Base-by-base conservation (phyloP, 352 stramenopile genomes). In the Aphanomyces astaci region DNA sequence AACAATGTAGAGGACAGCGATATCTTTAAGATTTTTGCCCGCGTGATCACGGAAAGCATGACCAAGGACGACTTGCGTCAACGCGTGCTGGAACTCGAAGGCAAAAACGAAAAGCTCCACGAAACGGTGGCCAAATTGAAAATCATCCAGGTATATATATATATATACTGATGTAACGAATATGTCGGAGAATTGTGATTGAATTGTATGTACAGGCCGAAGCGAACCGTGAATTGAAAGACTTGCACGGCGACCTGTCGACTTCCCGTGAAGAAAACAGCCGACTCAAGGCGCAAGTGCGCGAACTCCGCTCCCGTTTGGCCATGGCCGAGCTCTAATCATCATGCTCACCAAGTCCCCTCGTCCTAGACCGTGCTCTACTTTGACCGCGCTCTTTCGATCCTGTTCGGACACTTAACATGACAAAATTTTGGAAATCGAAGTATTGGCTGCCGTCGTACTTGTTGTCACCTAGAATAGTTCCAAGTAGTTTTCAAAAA, bases 1-100 rank as follows among this genome's bases (percentile, higher is more conserved):
- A n/a, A n/a, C n/a, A n/a, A n/a, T n/a, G n/a, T n/a, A 90, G 82
- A 91, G 66, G 78, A 87, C 36, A 86, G 82, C 62, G 84, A 91
- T 62, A 85, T 93, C 64, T 93, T 93, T 59, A 80, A 73, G 66
- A 89, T 93, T 71, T 93, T 93, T 71, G 87, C 80, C 66, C 79
- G 73, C 56, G 87, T 91, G 72, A 93, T 93, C 77, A 89, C 82
- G 40, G 76, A 91, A 36, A 75, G 78, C 62, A 93, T 93, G 85
- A 80, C 76, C 71, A 87, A 90, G 56, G 81, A 88, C 60, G 80
- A 88, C 64, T 72, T 93, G 39, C 82, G 81, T 53, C 55, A 66
- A 48, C 81, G 82, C 60, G 81, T 91, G 56, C 72, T 92, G 3
- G 82, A 90, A 67, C 72, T 93, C 52, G 82, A 90, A 62, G 67